Evolutionary conservation across 805 yeast genomes (phyloP), one percentile per base, ranked within the genome.

Genomic region (Spathaspora gorwiae): DNA sequence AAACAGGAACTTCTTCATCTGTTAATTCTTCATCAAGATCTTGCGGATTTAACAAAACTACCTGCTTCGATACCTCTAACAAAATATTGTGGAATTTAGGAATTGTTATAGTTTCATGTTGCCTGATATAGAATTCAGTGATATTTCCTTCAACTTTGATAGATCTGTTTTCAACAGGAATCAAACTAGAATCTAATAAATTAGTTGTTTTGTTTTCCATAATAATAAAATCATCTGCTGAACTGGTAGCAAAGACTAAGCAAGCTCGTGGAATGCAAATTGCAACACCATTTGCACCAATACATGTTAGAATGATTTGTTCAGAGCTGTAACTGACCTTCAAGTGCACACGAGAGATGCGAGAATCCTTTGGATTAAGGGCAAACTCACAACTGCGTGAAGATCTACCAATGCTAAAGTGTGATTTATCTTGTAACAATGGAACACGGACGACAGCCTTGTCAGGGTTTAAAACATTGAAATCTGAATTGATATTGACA

Each of bases 231-330:
- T 59, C 53, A 37, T 56, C 53, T 10, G 51, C 46, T 8, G 53
- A 43, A 35, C 54, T 55, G 12, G 61, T 54, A 5, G 58, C 56
- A 43, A 49, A 54, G 13, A 71, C 70, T 12, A 55, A 54, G 44
- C 75, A 71, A 13, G 65, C 55, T 44, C 61, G 64, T 0, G 96
- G 94, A 35, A 88, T 76, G 5, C 77, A 71, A 14, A 90, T 76
- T 8, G 78, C 74, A 42, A 87, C 66, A 9, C 97, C 97, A 61
- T 92, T 92, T 65, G 81, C 78, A 3, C 98, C 97, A 44, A 80
- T 62, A 62, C 97, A 92, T 38, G 76, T 76, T 42, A 92, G 60
- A 12, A 65, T 68, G 38, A 88, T 61, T 31, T 76, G 66, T 9
- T 61, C 60, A 3, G 56, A 57, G 1, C 68, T 54, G 57, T 76